Conservation (phyloP, 495 filamentous ascomycete species). For the Amphirosellinia nigrospora region DNA sequence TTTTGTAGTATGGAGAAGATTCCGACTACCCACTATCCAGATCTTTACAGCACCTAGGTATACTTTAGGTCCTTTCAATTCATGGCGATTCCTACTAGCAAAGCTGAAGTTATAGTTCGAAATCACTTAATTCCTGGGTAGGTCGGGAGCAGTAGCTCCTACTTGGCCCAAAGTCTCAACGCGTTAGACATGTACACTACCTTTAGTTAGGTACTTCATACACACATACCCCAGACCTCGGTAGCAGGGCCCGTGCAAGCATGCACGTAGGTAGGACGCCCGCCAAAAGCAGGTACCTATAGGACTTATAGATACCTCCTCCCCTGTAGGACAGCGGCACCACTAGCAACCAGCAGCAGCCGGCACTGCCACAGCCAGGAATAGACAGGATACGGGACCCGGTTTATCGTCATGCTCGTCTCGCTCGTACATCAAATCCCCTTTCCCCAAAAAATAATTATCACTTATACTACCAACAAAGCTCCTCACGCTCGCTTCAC, state of each 20-base stretch:
- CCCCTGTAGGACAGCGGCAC: neutral
- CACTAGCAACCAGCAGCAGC: slow-evolving; percentile 1
- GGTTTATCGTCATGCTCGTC: slow-evolving; percentile 25
- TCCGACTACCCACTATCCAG: neutral
- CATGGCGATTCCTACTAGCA: neutral
- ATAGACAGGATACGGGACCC: slow-evolving; percentile 19
- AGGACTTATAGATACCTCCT: neutral
- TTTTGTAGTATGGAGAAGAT: neutral
- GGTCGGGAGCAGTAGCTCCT: neutral
- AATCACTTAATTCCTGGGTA: neutral
- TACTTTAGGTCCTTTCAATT: neutral
- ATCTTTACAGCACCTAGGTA: no score
- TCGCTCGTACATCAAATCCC: slow-evolving; percentile 16
- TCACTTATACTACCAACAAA: slow-evolving; percentile 10
- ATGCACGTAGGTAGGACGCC: no score
- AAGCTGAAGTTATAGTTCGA: neutral
- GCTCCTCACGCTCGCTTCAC: slow-evolving; percentile 12
- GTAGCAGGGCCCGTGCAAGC: no score
- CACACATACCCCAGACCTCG: no score
- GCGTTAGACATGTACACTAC: neutral
- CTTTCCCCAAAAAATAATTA: slow-evolving; percentile 16
- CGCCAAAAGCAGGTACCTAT: neutral
- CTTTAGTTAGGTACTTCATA: neutral
- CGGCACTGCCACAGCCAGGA: slow-evolving; percentile 26
- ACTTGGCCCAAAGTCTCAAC: neutral